Evolutionary conservation across 1,284 basidiomycete genomes (phyloP).

Genomic region (Moniliophthora roreri): DNA sequence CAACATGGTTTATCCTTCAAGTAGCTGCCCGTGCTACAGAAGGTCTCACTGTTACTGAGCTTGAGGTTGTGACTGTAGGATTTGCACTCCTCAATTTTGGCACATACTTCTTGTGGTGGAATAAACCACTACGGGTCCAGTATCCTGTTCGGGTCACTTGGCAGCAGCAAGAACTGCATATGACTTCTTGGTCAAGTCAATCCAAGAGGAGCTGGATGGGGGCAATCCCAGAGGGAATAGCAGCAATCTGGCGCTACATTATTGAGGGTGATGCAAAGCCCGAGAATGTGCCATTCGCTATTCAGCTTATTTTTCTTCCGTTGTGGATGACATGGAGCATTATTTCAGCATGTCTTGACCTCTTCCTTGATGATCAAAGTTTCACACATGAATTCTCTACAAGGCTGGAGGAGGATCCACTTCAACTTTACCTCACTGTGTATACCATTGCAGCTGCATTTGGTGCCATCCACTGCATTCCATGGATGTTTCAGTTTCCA

Average conservation of each 20-base stretch:
- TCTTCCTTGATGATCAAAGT: no score
- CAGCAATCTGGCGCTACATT: no score
- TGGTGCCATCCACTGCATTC: background rate
- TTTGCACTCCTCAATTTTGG: constrained; percentile 1
- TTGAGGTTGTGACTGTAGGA: background rate
- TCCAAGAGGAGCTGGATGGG: no score
- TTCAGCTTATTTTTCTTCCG: no score
- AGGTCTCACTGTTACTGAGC: background rate
- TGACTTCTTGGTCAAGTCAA: no score
- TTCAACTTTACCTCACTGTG: background rate
- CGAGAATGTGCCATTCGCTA: no score
- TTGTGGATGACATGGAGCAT: no score
- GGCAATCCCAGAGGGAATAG: no score
- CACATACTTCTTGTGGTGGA: background rate
- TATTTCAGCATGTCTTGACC: no score
- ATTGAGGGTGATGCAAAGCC: no score
- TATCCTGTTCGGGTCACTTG: background rate
- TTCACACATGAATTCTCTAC: no score
- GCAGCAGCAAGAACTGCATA: no score
- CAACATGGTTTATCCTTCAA: background rate
- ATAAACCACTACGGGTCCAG: background rate
- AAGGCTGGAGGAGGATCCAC: background rate
- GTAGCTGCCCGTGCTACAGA: background rate
- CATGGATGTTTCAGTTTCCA: background rate
- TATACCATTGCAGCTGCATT: background rate